Percentiles rank a stretch among this genome's conserved stretches.
Conservation (phyloP, 805 yeast species). For the Saccharomycopsis fodiens region DNA sequence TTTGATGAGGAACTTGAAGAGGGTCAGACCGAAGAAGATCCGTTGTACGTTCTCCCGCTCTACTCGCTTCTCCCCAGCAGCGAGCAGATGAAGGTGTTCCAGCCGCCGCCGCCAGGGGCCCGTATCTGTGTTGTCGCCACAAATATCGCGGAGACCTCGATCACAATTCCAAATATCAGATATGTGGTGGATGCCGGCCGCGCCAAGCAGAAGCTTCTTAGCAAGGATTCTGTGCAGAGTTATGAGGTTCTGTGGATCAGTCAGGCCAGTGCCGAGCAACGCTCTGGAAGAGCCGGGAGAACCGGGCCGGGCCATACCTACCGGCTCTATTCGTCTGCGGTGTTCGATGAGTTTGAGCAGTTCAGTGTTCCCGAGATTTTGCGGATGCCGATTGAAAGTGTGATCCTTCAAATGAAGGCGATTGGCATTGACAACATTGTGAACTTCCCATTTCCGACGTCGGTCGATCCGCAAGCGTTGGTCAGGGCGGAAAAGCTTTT, state of each 20-base stretch:
- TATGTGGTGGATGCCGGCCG: constrained; percentile 96
- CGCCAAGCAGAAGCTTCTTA: constrained; percentile 77
- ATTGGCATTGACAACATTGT: constrained; percentile 90
- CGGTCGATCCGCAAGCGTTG: constrained; percentile 63
- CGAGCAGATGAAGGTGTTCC: constrained; percentile 90
- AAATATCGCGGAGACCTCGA: constrained; percentile 94
- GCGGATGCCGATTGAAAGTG: constrained; percentile 94
- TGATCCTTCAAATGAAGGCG: constrained; percentile 91
- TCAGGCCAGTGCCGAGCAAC: constrained; percentile 91
- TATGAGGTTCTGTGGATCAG: constrained; percentile 89
- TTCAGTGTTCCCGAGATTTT: constrained; percentile 86
- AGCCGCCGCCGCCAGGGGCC: constrained; percentile 73
- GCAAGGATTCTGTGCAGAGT: constrained; percentile 84
- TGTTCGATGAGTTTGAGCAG: constrained; percentile 71
- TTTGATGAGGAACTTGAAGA: constrained; percentile 64
- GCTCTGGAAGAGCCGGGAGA: constrained; percentile 97
- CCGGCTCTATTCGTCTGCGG: constrained; percentile 86
- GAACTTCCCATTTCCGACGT: constrained; percentile 95
- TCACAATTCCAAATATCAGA: constrained; percentile 91
- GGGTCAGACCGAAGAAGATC: constrained; percentile 66
- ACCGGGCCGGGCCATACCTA: constrained; percentile 99
- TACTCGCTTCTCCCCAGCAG: constrained; percentile 90
- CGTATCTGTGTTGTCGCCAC: constrained; percentile 93
- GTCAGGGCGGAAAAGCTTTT: constrained; percentile 60
- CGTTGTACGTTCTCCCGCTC: constrained; percentile 83